These are phyloP conservation scores for Paecilomyces dactylethromorphus DNA, from an alignment of 2,329 filamentous ascomycete genomes.

Conservation along the genomic window DNA sequence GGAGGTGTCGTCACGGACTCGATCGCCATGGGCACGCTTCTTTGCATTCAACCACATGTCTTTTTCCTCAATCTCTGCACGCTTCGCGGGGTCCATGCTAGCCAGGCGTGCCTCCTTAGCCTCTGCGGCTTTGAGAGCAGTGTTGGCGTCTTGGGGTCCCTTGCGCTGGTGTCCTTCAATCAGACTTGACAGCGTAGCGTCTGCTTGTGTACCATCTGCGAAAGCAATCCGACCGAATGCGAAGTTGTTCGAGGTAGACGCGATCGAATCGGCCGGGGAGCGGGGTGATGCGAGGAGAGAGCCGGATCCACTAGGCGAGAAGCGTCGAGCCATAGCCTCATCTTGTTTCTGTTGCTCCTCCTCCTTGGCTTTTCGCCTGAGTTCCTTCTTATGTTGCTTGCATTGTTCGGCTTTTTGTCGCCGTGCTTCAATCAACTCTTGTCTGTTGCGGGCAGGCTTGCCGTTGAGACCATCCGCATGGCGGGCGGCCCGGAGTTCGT, in stretches of 20 bases:
- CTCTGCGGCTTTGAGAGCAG: conserved; percentile 77
- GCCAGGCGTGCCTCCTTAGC: conserved; percentile 77
- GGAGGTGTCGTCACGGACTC: conserved; percentile 77
- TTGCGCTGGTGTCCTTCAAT: conserved; percentile 67
- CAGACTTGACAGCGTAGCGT: conserved; percentile 58
- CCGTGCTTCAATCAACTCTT: conserved; percentile 86
- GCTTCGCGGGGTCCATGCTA: conserved; percentile 70
- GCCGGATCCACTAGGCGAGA: conserved; percentile 52
- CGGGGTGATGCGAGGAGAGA: conserved; percentile 51
- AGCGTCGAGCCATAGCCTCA: conserved; percentile 49
- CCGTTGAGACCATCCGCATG: conserved; percentile 83
- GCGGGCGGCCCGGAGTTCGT: conserved; percentile 73
- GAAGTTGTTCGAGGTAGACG: conserved; percentile 57
- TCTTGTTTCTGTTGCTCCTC: conserved; percentile 64
- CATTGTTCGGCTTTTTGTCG: conserved; percentile 81
- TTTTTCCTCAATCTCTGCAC: conserved; percentile 83
- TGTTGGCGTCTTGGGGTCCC: conserved; percentile 77
- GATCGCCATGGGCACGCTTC: conserved; percentile 81
- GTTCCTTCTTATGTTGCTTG: conserved; percentile 82
- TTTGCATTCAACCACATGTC: conserved; percentile 90
- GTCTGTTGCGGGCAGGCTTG: conserved; percentile 73
- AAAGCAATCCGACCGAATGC: conserved; percentile 91
- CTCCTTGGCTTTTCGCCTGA: conserved; percentile 67
- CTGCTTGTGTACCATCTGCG: conserved; percentile 72
- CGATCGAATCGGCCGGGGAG: conserved; percentile 40